Percentiles rank a stretch among this genome's conserved stretches.
These are phyloP conservation scores for Aspergillus proliferans DNA, from an alignment of 2,329 filamentous ascomycete genomes.

Conservation along the genomic window DNA sequence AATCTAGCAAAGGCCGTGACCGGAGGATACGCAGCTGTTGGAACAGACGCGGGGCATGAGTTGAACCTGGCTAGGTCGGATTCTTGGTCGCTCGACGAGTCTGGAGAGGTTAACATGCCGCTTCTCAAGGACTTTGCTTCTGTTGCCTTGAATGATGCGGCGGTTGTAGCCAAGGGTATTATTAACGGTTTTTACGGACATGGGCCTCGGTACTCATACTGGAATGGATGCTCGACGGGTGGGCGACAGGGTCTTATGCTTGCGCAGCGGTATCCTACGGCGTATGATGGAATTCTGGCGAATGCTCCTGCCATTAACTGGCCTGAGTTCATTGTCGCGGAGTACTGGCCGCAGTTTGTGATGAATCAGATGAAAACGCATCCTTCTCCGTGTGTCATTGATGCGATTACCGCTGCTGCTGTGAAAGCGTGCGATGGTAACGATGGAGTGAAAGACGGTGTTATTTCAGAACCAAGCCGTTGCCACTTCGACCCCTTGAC, in stretches of 20 bases:
- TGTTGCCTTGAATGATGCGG: conserved; percentile 26
- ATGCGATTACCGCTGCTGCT: conserved; percentile 28
- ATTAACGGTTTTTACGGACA: conserved; percentile 24
- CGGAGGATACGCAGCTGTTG: conserved; percentile 12
- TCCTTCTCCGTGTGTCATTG: conserved; percentile 27
- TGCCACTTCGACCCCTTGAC: conserved; percentile 21
- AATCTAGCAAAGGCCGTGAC: conserved; percentile 2
- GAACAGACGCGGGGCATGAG: conserved; percentile 13
- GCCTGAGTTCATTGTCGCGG: conserved; percentile 9
- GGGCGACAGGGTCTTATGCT: conserved; percentile 42
- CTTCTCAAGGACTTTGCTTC: conserved; percentile 28
- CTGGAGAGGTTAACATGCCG: conserved; percentile 28
- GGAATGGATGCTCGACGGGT: conserved; percentile 41
- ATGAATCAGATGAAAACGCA: conserved; percentile 13
- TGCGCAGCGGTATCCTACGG: conserved; percentile 37
- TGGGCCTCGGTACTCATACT: conserved; percentile 35
- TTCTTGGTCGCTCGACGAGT: conserved; percentile 10
- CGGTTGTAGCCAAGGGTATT: conserved; percentile 23
- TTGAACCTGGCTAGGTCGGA: neutral
- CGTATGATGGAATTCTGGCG: conserved; percentile 42
- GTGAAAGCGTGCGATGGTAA: conserved; percentile 31
- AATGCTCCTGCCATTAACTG: conserved; percentile 37
- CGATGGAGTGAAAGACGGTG: conserved; percentile 32
- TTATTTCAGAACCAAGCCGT: conserved; percentile 7
- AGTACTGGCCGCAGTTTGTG: conserved; percentile 19